Evolutionary conservation across 2,329 filamentous ascomycete genomes (phyloP).

Genomic region (Rhexocercosporidium sp.): DNA sequence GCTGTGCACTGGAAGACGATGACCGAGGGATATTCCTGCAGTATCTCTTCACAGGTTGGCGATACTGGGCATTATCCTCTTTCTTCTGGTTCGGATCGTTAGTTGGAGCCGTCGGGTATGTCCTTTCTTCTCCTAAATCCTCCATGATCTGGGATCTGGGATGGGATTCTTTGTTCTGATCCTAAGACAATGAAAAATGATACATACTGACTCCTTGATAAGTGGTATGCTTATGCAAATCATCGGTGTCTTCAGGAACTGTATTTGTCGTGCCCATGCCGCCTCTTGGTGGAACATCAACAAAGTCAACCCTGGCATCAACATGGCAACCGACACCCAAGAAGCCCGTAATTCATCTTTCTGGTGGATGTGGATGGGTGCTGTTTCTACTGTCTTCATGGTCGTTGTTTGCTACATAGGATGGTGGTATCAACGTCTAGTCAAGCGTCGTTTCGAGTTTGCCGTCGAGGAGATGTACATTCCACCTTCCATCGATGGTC

Average conservation of each 20-base stretch:
- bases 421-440: constrained; percentile 28
- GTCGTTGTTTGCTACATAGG: constrained; percentile 20
- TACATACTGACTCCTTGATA: too few species aligned
- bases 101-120: constrained; percentile 18
- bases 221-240: constrained; percentile 24
- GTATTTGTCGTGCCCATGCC: constrained; percentile 17
- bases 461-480: constrained; percentile 23
- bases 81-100: constrained; percentile 25
- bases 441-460: constrained; percentile 18
- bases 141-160: too few species aligned
- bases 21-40: constrained; percentile 5
- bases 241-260: constrained; percentile 26
- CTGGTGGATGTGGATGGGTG: constrained; percentile 25
- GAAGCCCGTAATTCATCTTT: constrained; percentile 14
- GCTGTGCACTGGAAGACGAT: constrained; percentile 17
- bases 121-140: too few species aligned
- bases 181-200: too few species aligned
- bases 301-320: constrained; percentile 16
- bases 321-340: constrained; percentile 23
- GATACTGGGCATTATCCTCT: constrained; percentile 15
- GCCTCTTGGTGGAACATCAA: constrained; percentile 17
- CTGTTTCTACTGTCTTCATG: constrained; percentile 18
- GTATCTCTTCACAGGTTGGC: constrained; percentile 18
- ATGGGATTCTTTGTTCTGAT: too few species aligned
- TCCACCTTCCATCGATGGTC: not conserved